These are phyloP conservation scores for Lithocarpus polystachyus DNA, from an alignment of 306 rosid genomes.

Conservation along the genomic window DNA sequence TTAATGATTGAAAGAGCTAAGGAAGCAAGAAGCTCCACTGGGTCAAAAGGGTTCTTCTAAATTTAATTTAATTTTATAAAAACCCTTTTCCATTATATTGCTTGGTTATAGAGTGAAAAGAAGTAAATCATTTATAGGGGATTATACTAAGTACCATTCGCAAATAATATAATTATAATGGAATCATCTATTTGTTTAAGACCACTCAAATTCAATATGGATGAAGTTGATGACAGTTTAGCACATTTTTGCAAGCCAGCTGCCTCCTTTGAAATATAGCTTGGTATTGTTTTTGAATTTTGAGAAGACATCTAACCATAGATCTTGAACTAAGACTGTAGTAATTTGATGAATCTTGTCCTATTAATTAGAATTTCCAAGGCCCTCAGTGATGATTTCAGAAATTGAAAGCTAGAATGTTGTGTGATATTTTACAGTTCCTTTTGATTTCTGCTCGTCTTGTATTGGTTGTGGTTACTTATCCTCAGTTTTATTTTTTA, in stretches of 20 bases:
- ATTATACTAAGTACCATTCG: no score
- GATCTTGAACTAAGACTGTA: neutral
- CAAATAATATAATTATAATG: neutral
- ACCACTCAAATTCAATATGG: neutral
- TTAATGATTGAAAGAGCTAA: neutral
- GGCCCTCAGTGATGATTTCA: neutral
- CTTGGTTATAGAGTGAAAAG: neutral
- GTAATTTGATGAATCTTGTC: neutral
- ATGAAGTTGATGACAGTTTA: neutral
- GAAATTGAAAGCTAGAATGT: constrained; percentile 2
- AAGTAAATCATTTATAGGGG: neutral
- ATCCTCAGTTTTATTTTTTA: neutral
- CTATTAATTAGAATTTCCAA: neutral
- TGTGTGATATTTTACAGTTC: neutral
- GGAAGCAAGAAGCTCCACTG: neutral
- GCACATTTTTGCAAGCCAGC: neutral
- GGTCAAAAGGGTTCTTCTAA: neutral
- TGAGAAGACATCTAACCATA: neutral
- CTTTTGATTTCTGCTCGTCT: neutral
- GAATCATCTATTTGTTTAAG: neutral
- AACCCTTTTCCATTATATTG: neutral
- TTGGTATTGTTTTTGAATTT: neutral
- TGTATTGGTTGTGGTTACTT: neutral
- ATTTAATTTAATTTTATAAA: neutral
- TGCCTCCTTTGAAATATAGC: neutral